Evolutionary conservation across 2,329 filamentous ascomycete species (phyloP), one percentile per base, ranked within the genome.

Genomic region (Shiraia bambusicola): DNA sequence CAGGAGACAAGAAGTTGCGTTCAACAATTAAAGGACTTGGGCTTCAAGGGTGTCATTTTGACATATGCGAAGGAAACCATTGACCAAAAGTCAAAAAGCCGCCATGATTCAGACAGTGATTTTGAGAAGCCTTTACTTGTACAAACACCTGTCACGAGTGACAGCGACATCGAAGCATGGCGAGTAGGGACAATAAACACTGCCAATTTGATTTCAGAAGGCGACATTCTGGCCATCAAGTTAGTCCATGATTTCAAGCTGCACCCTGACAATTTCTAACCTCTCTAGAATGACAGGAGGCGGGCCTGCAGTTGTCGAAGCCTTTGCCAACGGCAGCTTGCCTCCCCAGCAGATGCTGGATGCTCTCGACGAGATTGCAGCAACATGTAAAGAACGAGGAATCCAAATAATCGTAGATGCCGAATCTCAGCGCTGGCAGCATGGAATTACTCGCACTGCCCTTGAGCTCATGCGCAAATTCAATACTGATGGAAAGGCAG

Each of bases 31-130:
- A 76, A 95, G 11, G 88, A 88, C 67, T 67, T 76, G 25, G 91
- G 91, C 1, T 95, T 88, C 63, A 81, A 79, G 14, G 91, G 90
- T 9, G 86, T 95, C 3, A 91, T 95, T 45, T 75, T 95, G 31
- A 84, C 87, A 17, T 95, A 95, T 59, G 89, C 88, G 6, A 82
- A 78, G 57, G 91, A 95, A 66, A 71, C 69, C 5, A 62, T 73
- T 25, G 71, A 75, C 34, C 59, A 69, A 25, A 61, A 60, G 6
- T 63, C 60, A 4, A 55, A 63, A 41, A 45, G 27, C 8, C 12
- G 47, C 15, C 40, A 52, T 13, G 26, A 45, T 28, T 37, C 45
- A 12, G 43, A 45, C 8, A 42, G 29, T 45, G 31, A 52, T 46
- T 46, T 14, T 49, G 56, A 50, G 6, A 49, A 41, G 25, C 27